phyloP scores from a whole-genome alignment of 345 rosid species.

The Citrus medica region DNA sequence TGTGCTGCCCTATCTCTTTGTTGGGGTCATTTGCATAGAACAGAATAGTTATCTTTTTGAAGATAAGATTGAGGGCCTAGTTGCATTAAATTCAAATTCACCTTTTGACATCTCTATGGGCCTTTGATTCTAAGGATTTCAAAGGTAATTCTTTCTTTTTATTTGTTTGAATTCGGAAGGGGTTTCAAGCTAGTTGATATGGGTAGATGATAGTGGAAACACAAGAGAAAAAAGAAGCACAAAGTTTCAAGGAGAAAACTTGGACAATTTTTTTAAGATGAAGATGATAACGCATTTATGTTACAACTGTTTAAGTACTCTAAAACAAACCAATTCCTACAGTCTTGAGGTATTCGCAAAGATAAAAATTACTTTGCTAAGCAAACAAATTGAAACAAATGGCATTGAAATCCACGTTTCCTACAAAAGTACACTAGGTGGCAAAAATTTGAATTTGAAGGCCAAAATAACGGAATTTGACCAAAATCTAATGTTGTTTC shows the following conservation, averaged over 20 bases:
- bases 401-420: not conserved
- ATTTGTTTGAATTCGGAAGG: not conserved
- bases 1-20: not conserved
- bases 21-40: not conserved
- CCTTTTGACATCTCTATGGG: not conserved
- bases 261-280: not conserved
- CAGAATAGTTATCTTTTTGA: not conserved
- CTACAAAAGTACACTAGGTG: not conserved
- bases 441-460: not conserved
- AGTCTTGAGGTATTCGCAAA: not conserved
- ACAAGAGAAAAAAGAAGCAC: not conserved
- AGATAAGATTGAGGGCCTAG: too few species aligned
- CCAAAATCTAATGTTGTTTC: not conserved
- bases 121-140: not conserved
- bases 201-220: not conserved
- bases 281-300: not conserved
- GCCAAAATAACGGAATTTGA: not conserved
- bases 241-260: not conserved
- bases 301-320: not conserved
- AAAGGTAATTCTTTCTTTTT: not conserved
- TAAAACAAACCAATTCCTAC: not conserved
- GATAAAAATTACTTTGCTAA: not conserved
- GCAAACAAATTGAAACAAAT: not conserved
- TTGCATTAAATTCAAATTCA: not conserved
- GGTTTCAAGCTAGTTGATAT: not conserved